Evolutionary conservation across 768 basidiomycete genomes (phyloP), one percentile per base, ranked within the genome.

Genomic region (Rickenella mellea): DNA sequence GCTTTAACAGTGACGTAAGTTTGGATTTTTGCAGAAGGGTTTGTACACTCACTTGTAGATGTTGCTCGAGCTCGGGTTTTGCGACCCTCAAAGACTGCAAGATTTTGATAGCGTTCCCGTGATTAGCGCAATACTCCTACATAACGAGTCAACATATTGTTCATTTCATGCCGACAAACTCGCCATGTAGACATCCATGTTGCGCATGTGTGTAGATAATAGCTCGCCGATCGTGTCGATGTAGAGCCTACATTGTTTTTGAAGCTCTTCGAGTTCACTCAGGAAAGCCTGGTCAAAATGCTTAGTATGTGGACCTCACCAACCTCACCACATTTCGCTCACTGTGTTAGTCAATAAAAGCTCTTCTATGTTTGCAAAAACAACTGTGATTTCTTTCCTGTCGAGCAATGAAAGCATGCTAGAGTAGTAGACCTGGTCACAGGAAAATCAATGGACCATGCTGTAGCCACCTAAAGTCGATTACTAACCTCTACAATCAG

Each of bases 281-380:
- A 92, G 63, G 57, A 97, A 91, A 0, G 80, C 72, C 84, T 86
- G 30, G n/a, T 6, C 19, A 20, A 4, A 40, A 49, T 7, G 27
- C 32, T 47, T 15, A 49, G 33, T 14, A 29, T 40, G 29, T 17
- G 20, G 5, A 37, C 27, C n/a, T 24, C 29, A 33, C 21, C 27
- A 14, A 5, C 39, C 14, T 25, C 5, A 19, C n/a, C 9, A 9
- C 25, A 43, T 9, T 12, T 28, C 33, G 14, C 77, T 47, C 52
- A 85, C 87, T 9, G 89, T 94, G 51, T 94, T 93, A 30, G 79
- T 83, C 24, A 97, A 61, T 3, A 97, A 66, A 38, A 97, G 80
- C 51, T 97, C 93, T 55, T 98, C 93, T 19, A 97, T 70, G 52
- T 98, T 98, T 5, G 85, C 85, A 53, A 97, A 98, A 14, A 98